phyloP scores from a whole-genome alignment of 169 alveolate species.

The Plasmodium inui region DNA sequence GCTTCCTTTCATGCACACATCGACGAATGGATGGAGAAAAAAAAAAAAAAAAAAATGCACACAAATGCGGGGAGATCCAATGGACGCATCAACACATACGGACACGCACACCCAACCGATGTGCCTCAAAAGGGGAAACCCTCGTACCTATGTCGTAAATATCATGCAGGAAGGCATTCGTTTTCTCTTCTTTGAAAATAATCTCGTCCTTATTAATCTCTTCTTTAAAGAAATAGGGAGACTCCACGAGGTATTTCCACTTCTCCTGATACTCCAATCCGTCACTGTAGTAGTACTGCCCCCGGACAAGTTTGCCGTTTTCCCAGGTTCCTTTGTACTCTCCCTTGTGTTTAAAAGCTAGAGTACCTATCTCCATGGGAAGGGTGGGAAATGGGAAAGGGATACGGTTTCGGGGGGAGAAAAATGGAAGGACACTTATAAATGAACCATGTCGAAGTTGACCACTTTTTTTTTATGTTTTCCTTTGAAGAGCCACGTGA shows the following conservation, averaged over 20 bases:
- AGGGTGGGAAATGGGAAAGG: not conserved
- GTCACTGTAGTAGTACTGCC: conserved; percentile 49
- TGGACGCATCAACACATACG: not conserved
- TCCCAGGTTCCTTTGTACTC: conserved; percentile 48
- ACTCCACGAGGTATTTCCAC: conserved; percentile 47
- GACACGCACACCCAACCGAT: not conserved
- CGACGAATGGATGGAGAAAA: not conserved
- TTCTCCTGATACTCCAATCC: conserved; percentile 42
- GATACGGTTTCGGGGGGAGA: not conserved
- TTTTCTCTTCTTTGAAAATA: conserved; percentile 38
- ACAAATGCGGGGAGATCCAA: not conserved
- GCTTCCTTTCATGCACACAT: not conserved
- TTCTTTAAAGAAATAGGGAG: conserved; percentile 58
- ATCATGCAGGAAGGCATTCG: conserved; percentile 20
- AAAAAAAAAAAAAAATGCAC: not conserved
- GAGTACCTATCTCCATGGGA: conserved; percentile 7
- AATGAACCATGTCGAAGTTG: not conserved
- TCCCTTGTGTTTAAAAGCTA: conserved; percentile 56
- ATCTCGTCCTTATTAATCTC: conserved; percentile 36
- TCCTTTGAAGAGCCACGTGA: not conserved
- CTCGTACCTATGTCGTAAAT: conserved; percentile 56
- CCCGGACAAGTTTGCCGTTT: conserved; percentile 43
- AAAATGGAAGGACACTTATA: not conserved
- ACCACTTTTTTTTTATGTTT: not conserved
- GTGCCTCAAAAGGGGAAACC: not conserved